Conservation (phyloP, 2,329 filamentous ascomycete genomes). For the Fusarium nodosum region DNA sequence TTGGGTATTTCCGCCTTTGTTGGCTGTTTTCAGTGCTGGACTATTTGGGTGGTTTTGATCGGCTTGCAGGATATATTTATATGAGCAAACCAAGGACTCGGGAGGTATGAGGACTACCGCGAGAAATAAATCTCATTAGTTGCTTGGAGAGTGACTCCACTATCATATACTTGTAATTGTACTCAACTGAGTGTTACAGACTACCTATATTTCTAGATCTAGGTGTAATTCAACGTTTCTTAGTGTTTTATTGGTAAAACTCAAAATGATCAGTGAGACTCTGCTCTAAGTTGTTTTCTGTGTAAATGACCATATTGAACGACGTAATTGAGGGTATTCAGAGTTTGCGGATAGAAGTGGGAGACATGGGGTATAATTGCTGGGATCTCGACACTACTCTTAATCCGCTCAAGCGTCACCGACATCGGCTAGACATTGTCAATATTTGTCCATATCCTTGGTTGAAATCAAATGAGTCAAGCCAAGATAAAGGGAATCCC, state of each 20-base stretch:
- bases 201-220: neutral
- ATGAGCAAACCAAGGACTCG: neutral
- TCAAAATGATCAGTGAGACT: rapidly evolving
- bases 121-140: neutral
- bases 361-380: neutral
- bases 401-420: neutral
- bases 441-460: neutral
- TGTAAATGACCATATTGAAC: too few relatives aligned
- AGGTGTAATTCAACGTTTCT: neutral
- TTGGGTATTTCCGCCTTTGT: constrained; percentile 25
- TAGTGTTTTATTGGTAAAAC: rapidly evolving
- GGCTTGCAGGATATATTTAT: neutral
- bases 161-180: neutral
- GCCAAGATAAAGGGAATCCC: neutral
- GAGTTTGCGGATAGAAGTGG: neutral
- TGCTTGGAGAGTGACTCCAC: neutral
- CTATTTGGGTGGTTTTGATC: constrained; percentile 19
- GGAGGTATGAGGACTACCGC: neutral
- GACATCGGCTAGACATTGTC: neutral
- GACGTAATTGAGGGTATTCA: neutral
- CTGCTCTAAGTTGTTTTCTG: rapidly evolving
- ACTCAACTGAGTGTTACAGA: neutral
- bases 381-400: neutral
- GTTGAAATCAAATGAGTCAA: neutral
- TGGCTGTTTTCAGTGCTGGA: constrained; percentile 4